Evolutionary conservation across 1,139 yeast genomes (phyloP).

Genomic region (Geotrichum citri-aurantii): DNA sequence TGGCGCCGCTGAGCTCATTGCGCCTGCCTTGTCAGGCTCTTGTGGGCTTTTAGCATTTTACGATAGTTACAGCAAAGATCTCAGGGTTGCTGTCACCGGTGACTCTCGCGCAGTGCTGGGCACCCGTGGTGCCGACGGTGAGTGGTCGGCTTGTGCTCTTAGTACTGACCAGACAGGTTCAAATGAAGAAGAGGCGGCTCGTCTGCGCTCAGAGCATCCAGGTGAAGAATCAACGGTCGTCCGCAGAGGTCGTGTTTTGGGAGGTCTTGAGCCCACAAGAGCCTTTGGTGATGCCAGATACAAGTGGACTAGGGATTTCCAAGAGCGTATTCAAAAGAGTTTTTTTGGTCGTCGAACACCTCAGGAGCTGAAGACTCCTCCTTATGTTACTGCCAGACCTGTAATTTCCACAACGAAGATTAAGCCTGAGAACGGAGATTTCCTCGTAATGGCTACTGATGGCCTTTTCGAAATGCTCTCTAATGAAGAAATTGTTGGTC

Average conservation of each 20-base stretch:
- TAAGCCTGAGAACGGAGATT: slow-evolving; percentile 66
- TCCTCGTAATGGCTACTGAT: slow-evolving; percentile 88
- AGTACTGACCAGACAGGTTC: slow-evolving; percentile 94
- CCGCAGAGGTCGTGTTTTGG: slow-evolving; percentile 78
- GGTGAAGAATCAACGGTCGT: slow-evolving; percentile 77
- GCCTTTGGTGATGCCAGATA: slow-evolving; percentile 97
- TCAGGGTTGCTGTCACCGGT: slow-evolving; percentile 92
- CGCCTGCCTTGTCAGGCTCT: slow-evolving; percentile 94
- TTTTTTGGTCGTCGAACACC: slow-evolving; percentile 85
- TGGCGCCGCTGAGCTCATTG: slow-evolving; percentile 66
- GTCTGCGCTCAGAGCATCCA: slow-evolving; percentile 85
- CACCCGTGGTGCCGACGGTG: slow-evolving; percentile 50
- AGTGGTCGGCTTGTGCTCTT: slow-evolving; percentile 83
- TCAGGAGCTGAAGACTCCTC: slow-evolving; percentile 75
- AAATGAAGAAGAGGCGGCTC: slow-evolving; percentile 76
- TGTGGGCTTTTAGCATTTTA: slow-evolving; percentile 86
- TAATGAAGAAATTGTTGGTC: slow-evolving; percentile 85
- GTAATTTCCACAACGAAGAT: slow-evolving; percentile 79
- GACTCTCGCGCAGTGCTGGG: slow-evolving; percentile 93
- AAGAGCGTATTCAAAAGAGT: slow-evolving; percentile 64
- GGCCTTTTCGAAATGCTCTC: slow-evolving; percentile 88
- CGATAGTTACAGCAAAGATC: slow-evolving; percentile 63
- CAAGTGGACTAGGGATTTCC: slow-evolving; percentile 72
- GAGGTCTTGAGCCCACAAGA: slow-evolving; percentile 91
- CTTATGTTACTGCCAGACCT: slow-evolving; percentile 96